A percentile compares a stretch with the other conserved stretches of the same genome.
Conservation (phyloP, 225 moss, liverwort and hornwort genomes). For the Takakia lepidozioides region DNA sequence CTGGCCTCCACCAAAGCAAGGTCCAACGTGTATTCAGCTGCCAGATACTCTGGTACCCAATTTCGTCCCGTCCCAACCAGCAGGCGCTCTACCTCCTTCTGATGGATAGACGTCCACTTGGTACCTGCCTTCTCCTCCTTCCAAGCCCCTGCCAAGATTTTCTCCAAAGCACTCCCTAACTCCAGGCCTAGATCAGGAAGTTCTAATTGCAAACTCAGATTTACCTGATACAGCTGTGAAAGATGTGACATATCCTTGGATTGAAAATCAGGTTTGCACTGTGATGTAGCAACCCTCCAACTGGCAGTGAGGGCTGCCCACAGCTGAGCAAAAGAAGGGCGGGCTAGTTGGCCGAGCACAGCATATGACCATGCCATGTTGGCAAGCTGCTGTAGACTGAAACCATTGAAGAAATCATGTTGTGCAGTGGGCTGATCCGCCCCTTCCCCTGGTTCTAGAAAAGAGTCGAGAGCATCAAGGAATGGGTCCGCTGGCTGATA, state of each 20-base stretch:
- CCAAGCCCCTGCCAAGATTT: constrained; percentile 43
- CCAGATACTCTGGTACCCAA: constrained; percentile 65
- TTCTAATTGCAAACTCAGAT: constrained; percentile 59
- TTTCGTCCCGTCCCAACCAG: constrained; percentile 56
- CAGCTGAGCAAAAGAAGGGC: constrained; percentile 52
- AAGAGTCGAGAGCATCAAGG: constrained; percentile 43
- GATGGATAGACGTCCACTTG: constrained; percentile 61
- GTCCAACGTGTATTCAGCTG: constrained; percentile 72
- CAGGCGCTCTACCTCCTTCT: constrained; percentile 72
- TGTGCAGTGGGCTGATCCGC: too few species aligned
- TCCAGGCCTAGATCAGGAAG: constrained; percentile 27
- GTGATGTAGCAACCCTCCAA: constrained; percentile 7
- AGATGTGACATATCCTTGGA: constrained; percentile 35
- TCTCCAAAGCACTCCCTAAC: constrained; percentile 23
- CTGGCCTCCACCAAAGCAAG: constrained; percentile 55
- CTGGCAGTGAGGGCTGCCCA: constrained; percentile 43
- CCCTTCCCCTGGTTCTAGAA: not conserved
- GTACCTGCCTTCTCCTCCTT: constrained; percentile 38
- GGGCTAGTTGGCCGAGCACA: constrained; percentile 44
- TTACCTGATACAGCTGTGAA: constrained; percentile 71
- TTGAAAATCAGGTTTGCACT: constrained; percentile 8
- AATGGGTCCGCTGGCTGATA: constrained; percentile 51
- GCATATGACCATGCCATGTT: constrained; percentile 87
- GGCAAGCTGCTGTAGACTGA: constrained; percentile 49
- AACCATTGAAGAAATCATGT: constrained; percentile 10